Percentiles rank a stretch among this genome's conserved stretches.
phyloP scores from a whole-genome alignment of 1,284 basidiomycete genomes.

The Stygiomarasmius scandens region DNA sequence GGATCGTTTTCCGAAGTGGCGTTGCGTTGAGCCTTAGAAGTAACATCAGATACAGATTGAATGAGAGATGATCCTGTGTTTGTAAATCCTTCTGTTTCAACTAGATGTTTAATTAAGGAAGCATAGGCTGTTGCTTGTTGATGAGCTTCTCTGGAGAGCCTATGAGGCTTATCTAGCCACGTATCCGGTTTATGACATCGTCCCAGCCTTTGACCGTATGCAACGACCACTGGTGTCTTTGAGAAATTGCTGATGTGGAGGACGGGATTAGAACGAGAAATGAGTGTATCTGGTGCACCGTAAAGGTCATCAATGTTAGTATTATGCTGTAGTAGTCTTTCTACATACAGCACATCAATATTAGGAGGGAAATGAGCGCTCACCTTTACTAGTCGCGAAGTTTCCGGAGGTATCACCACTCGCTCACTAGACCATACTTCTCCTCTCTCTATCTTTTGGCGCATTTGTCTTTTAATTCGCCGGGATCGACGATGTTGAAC shows the following conservation, averaged over 20 bases:
- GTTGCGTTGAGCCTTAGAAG: too few species aligned
- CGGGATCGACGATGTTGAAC: too few species aligned
- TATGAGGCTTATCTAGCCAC: conserved; percentile 16
- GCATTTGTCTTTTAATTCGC: too few species aligned
- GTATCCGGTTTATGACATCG: conserved; percentile 14
- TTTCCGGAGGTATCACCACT: conserved; percentile 17
- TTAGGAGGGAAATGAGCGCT: background rate
- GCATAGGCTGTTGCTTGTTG: too few species aligned
- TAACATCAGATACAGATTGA: too few species aligned
- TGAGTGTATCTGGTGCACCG: conserved; percentile 21
- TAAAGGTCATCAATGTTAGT: conserved; percentile 18
- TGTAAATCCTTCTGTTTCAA: too few species aligned
- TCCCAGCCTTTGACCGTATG: conserved; percentile 21
- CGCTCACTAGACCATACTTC: conserved; percentile 15
- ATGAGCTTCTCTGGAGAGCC: too few species aligned
- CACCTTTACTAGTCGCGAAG: background rate
- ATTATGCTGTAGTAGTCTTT: background rate
- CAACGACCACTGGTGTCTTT: conserved; percentile 14
- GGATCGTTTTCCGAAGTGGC: too few species aligned
- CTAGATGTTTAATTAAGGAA: too few species aligned
- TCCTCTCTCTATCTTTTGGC: too few species aligned
- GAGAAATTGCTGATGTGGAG: too few species aligned
- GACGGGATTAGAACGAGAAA: conserved; percentile 8
- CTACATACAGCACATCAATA: conserved; percentile 12
- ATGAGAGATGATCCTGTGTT: too few species aligned